phyloP scores from a whole-genome alignment of 306 rosid genomes.

The Ceratonia siliqua region DNA sequence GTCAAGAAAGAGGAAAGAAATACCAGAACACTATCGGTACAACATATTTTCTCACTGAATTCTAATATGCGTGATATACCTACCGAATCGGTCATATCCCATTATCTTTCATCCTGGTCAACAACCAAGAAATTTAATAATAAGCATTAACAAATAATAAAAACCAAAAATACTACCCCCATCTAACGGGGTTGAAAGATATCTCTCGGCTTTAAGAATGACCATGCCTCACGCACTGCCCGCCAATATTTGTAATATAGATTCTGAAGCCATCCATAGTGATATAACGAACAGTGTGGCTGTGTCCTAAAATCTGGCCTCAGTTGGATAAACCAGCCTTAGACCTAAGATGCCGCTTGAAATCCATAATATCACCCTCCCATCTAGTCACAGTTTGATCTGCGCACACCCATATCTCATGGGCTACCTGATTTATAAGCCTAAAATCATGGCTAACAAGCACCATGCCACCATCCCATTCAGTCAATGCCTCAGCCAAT shows the following conservation, averaged over 20 bases:
- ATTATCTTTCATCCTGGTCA: constrained; percentile 39
- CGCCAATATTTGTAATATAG: constrained; percentile 17
- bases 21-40: constrained; percentile 30
- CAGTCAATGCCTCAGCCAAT: constrained; percentile 89
- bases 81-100: constrained; percentile 18
- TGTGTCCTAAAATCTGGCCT: constrained; percentile 19
- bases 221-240: constrained; percentile 33
- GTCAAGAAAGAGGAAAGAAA: not conserved
- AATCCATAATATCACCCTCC: constrained; percentile 94
- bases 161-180: constrained; percentile 28
- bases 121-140: constrained; percentile 35
- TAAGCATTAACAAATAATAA: not conserved
- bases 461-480: constrained; percentile 98
- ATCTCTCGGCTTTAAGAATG: constrained; percentile 42
- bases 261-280: constrained; percentile 17
- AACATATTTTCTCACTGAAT: constrained; percentile 32
- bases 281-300: not conserved
- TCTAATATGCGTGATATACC: too few relatives aligned
- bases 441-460: constrained; percentile 98
- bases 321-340: constrained; percentile 79
- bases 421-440: constrained; percentile 96
- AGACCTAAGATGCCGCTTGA: constrained; percentile 74
- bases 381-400: constrained; percentile 84
- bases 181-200: constrained; percentile 21
- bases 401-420: constrained; percentile 97